Evolutionary conservation across 495 filamentous ascomycete species (phyloP), one percentile per base, ranked within the genome.

Genomic region (Immersiella caudata): DNA sequence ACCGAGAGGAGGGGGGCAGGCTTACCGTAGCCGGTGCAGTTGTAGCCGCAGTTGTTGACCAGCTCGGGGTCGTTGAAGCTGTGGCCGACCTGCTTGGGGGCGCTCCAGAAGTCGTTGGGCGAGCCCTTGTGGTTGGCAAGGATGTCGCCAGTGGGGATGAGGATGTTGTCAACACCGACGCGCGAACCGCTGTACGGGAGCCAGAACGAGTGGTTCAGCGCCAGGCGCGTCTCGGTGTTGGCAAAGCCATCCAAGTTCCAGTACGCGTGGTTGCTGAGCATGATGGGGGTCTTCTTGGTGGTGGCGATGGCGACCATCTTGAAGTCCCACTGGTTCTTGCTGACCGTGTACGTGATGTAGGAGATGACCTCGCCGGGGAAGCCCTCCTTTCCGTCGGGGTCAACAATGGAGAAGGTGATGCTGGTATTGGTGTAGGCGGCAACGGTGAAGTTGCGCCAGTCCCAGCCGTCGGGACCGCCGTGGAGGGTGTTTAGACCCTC

Each of bases 241-340:
- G 82, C 78, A 75, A 93, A 96, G 11, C 87, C 93, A 74, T 94
- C 92, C 63, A 96, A 81, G 78, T 96, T 95, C 91, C 92, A 96
- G 81, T 96, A 96, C 58, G 90, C 87, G 69, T 87, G 85, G 58
- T 81, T 85, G 67, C 77, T 84, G 40, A 90, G 79, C 88, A 90
- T 90, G 68, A 90, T 89, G 35, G 88, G 88, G 26, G 88, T 90
- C 68, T 83, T 84, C 73, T 85, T 84, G 4, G 82, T 84, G 0
- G 82, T 87, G 2, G 84, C 75, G 40, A 85, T 70, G 26, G 84
- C 85, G 0, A 83, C 74, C 79, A 87, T 86, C 73, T 80, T 83
- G 50, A 85, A 78, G 63, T 87, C 80, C 85, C 85, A 87, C 6
- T 79, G 81, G 71, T 75, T 71, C 26, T 81, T 72, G 16, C 72